phyloP scores from a whole-genome alignment of 1,284 basidiomycete genomes.

The Ustilago hordei region DNA sequence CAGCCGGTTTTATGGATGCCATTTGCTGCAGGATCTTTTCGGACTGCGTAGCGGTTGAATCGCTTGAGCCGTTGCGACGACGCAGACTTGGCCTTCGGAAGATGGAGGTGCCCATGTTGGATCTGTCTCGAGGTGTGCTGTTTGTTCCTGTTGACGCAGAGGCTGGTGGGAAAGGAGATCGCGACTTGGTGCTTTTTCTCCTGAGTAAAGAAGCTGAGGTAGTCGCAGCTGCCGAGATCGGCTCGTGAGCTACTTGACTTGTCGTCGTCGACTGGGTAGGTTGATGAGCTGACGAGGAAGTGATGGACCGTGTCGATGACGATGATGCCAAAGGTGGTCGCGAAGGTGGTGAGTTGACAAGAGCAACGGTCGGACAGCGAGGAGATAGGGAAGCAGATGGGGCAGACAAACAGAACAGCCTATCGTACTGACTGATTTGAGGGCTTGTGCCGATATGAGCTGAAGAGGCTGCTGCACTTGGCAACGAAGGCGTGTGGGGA shows the following conservation, averaged over 20 bases:
- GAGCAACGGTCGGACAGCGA: not conserved
- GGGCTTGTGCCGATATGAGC: not conserved
- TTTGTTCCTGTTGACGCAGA: slow-evolving; percentile 43
- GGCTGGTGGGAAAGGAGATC: slow-evolving; percentile 35
- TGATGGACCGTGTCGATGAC: not conserved
- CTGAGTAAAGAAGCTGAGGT: slow-evolving; percentile 12
- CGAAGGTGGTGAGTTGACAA: slow-evolving; percentile 5
- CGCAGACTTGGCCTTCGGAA: slow-evolving; percentile 39
- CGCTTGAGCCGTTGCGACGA: slow-evolving; percentile 29
- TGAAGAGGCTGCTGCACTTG: slow-evolving; percentile 5
- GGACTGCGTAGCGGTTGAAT: slow-evolving; percentile 15
- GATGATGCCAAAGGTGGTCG: slow-evolving; percentile 2
- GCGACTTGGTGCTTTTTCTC: slow-evolving; percentile 19
- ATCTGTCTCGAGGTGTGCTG: slow-evolving; percentile 24
- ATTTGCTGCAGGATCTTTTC: slow-evolving; percentile 10
- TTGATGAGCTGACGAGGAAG: not conserved
- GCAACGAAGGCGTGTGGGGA: not conserved
- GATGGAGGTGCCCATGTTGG: slow-evolving; percentile 29
- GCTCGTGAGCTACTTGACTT: not conserved
- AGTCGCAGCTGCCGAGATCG: not conserved
- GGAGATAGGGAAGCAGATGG: slow-evolving; percentile 18
- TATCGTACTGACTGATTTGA: slow-evolving; percentile 26
- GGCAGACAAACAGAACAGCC: slow-evolving; percentile 16
- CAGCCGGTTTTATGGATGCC: not conserved
- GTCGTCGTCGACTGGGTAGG: not conserved